Base-by-base conservation (phyloP, 345 rosid species). In the Syzygium aqueum region DNA sequence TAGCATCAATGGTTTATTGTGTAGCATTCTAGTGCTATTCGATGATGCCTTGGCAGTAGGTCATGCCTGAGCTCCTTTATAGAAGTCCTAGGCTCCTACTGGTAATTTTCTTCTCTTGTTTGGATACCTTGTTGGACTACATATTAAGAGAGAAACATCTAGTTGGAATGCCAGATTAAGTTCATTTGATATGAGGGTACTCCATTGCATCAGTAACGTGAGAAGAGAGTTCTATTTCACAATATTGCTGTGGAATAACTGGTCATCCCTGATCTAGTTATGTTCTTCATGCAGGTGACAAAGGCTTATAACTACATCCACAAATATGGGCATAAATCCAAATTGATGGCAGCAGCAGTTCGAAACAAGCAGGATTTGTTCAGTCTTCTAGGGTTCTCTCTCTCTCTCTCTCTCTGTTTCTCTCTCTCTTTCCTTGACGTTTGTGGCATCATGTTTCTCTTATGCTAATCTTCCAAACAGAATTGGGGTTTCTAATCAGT, bases 281-380 rank as follows among this genome's bases (percentile, higher is more conserved):
- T 53, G 86, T 52, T 61, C 54, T 63, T 33, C 53, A 85, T 90
- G 83, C 91, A 95, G 96, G 94, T 91, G 53, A 90, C 92, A 86
- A 96, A 95, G 90, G 92, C 95, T 65, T 95, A 95, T 87, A 97
- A 96, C 89, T 97, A 96, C 89, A 96, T 97, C 85, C 99, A 97
- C 92, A 97, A 96, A 89, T 93, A 95, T 84, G 98, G 99, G 82
- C 91, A 96, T 88, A 97, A 95, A 89, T 95, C 99, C 33, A 97
- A 95, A 94, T 88, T 97, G 90, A 97, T 96, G 98, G 99, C 99
- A 53, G 99, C 99, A 87, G 99, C 99, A 84, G 99, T 97, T 89
- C 92, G 99, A 43, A 97, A 97, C 97, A 97, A 95, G 89, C 98
- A 96, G 89, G 98, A 96, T 92, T 90, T 97, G 61, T 97, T 96